A percentile compares a stretch with the other conserved stretches of the same genome.
Evolutionary conservation across 2,329 filamentous ascomycete genomes (phyloP).

Genomic region (Magnaporthiopsis rhizophila): DNA sequence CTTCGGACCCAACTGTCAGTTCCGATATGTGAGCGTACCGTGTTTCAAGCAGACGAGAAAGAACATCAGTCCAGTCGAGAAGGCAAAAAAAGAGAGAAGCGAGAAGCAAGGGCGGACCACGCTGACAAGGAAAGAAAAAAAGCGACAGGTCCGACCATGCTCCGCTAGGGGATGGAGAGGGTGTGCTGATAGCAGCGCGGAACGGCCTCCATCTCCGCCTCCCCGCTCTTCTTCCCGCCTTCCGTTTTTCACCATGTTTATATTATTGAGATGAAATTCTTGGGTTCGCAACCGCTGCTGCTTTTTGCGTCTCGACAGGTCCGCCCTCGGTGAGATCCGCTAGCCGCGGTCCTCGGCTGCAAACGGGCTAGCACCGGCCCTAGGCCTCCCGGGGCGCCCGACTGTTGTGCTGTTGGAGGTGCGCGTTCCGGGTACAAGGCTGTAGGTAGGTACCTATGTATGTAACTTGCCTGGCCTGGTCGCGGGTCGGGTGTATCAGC

Average conservation of each 20-base stretch:
- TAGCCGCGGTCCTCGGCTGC: too few relatives aligned
- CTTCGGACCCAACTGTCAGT: neutral
- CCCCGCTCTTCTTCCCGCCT: neutral
- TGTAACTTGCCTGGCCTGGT: neutral
- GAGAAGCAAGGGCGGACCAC: neutral
- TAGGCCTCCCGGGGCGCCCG: neutral
- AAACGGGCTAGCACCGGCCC: neutral
- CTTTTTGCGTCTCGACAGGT: neutral
- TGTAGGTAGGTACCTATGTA: neutral
- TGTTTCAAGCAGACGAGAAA: too few relatives aligned
- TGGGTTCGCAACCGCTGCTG: neutral
- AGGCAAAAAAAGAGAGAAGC: constrained; percentile 2
- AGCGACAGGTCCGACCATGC: neutral
- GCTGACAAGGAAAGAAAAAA: neutral
- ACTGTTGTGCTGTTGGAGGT: neutral
- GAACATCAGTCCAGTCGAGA: neutral
- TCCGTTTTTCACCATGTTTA: neutral
- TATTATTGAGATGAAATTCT: neutral
- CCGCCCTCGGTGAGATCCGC: neutral
- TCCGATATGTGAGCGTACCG: neutral
- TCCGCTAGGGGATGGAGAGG: too few relatives aligned
- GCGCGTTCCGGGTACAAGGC: neutral
- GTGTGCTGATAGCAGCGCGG: neutral
- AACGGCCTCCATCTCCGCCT: neutral
- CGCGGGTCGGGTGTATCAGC: neutral